Base-by-base conservation (phyloP, 371 early-diverging fungal species). In the Mortierella sp. region DNA sequence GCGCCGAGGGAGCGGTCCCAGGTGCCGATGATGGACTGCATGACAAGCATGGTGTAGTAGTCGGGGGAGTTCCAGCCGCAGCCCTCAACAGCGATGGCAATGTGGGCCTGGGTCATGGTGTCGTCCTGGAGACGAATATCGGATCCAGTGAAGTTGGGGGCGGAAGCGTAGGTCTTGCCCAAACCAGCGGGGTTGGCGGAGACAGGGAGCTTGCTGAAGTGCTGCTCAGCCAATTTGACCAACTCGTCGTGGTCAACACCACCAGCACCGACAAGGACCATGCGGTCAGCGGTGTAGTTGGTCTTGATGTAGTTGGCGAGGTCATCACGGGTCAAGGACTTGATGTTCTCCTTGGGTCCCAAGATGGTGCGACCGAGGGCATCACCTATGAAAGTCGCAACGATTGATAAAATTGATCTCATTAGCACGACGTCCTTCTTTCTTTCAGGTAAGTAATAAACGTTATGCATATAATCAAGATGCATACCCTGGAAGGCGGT, bases 1-100 rank as follows among this genome's bases (percentile, higher is more conserved):
- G 96, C 96, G 46, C 97, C 98, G 72, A 99, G 89, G 41, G 96
- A 92, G 82, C 98, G 95, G 90, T 98, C 98, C 99, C 99, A 99
- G 83, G 95, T 94, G 46, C 99, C 99, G 84, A 98, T 94, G 83
- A 99, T 95, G 72, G 97, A 92, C 90, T 98, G 97, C 88, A 97
- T 95, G 32, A 98, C 96, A 48, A 98, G 93, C 89, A 99, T 92
- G 43, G 98, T 94, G 92, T 96, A 97, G 92, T 98, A 98, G 91
- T 98, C 97, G 3, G 97, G 97, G 63, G 95, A 95, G 43, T 96
- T 97, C 97, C 97, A 98, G 87, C 96, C 93, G 78, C 94, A 97
- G 74, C 99, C 99, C 90, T 98, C 97, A 63, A 99, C 98, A 55
- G 99, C 98, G 41, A 99, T 89, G 29, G 98, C 99, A 87, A 99